Evolutionary conservation across 2,329 filamentous ascomycete genomes (phyloP), one percentile per base, ranked within the genome.

Genomic region (Botrytis squamosa): DNA sequence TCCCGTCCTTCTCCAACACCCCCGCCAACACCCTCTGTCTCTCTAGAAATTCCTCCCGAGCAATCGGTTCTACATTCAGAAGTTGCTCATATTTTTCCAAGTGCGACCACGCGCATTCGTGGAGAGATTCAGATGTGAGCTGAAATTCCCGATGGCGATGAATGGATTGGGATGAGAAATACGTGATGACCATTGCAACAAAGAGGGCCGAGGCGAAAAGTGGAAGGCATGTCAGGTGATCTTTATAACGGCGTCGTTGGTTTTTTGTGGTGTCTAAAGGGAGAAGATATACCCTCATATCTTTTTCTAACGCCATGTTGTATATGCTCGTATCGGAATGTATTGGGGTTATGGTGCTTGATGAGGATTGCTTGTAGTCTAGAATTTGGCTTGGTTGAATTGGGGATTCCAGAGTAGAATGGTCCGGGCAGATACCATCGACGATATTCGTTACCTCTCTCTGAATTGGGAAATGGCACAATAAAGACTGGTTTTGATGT

Each of bases 41-140:
- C 10, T 71, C 18, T 3, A 79, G 74, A 44, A 77, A 79, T 38
- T 79, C 78, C 6, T 75, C 44, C 38, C 74, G 74, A 22, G 71
- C 65, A 29, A 79, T 79, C 10, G 65, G 46, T 4, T 77, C 73
- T 1, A 78, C 77, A 40, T 78, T 75, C 7, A 78, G 69, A 33
- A 78, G 75, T 4, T 74, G 62, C 22, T 76, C 72, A 46, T 78
- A 75, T 18, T 66, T 8, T 65, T 75, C 40, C 22, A 79, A 76
- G 7, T 44, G n/a, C 1, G 65, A 44, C 77, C 78, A 78, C 16
- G 77, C 74, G 38, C 74, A 74, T 38, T 52, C 20, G 29, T 77
- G 73, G 3, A 78, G 72, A 69, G 44, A 64, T 29, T 7, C 1
- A 18, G 66, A 10, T 57, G 49, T 25, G 38, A 42, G 66, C 18